Conservation (phyloP, 805 yeast genomes). For the Sporopachydermia lactativora region DNA sequence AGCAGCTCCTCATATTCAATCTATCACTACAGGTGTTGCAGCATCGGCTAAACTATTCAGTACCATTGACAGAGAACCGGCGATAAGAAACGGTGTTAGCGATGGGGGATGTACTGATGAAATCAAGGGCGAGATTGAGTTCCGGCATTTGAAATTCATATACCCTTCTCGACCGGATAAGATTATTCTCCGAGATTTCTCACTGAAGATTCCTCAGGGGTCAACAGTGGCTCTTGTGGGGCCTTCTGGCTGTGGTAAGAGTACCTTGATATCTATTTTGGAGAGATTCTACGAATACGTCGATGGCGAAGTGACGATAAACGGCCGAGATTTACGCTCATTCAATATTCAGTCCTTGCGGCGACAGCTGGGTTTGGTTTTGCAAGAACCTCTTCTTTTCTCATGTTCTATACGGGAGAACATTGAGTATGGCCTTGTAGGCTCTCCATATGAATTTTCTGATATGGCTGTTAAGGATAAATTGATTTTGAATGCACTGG, state of each 20-base stretch:
- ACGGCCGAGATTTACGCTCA: constrained; percentile 31
- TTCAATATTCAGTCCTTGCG: constrained; percentile 39
- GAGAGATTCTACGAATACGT: constrained; percentile 45
- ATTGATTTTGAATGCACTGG: constrained; percentile 27
- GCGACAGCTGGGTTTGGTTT: constrained; percentile 43
- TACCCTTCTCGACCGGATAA: constrained; percentile 19
- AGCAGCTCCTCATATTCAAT: constrained; percentile 4
- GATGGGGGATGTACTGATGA: not conserved
- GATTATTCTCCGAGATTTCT: constrained; percentile 13
- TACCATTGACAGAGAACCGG: constrained; percentile 4
- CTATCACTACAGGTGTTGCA: constrained; percentile 3
- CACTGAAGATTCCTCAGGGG: constrained; percentile 8
- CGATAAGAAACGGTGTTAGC: constrained; percentile 2
- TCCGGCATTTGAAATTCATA: constrained; percentile 14
- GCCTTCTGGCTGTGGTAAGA: constrained; percentile 49
- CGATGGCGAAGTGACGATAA: constrained; percentile 32
- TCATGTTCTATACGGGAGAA: constrained; percentile 41
- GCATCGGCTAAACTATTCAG: constrained; percentile 5
- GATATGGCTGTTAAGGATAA: constrained; percentile 30
- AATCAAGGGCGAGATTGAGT: constrained; percentile 25
- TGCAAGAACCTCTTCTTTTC: constrained; percentile 46
- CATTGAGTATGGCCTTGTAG: constrained; percentile 34
- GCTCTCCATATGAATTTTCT: constrained; percentile 12
- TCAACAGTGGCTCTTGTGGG: constrained; percentile 29
- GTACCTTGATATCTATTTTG: constrained; percentile 41